A percentile compares a stretch with the other conserved stretches of the same genome.
These are phyloP conservation scores for Pilatotrama ljubarskyi DNA, from an alignment of 768 basidiomycete species.

Conservation along the genomic window DNA sequence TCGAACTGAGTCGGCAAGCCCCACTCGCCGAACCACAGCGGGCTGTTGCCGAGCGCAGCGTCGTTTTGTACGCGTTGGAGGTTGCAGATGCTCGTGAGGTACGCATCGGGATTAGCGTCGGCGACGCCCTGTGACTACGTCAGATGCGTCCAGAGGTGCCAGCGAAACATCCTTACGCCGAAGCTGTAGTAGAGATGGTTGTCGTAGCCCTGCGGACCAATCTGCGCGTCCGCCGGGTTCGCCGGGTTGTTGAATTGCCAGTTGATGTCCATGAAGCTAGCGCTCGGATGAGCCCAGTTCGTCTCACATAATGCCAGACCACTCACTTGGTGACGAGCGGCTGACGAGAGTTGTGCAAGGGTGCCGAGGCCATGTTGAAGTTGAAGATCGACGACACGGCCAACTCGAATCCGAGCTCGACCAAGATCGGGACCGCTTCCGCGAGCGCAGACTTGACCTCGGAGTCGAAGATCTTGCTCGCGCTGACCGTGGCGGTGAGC, in stretches of 20 bases:
- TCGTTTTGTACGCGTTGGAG: conserved; percentile 55
- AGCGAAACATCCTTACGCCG: conserved; percentile 47
- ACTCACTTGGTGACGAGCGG: conserved; percentile 43
- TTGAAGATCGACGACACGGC: conserved; percentile 22
- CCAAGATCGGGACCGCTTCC: conserved; percentile 41
- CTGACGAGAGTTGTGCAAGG: conserved; percentile 23
- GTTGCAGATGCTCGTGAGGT: conserved; percentile 70
- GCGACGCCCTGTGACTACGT: conserved; percentile 59
- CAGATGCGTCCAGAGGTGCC: background rate
- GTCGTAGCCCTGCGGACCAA: conserved; percentile 75
- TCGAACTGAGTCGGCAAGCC: conserved; percentile 62
- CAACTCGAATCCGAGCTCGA: conserved; percentile 29
- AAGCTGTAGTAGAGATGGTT: conserved; percentile 80
- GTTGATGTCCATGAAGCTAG: conserved; percentile 77
- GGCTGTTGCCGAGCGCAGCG: conserved; percentile 43
- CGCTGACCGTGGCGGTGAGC: conserved; percentile 23
- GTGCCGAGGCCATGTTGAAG: conserved; percentile 21
- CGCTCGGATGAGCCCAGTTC: background rate
- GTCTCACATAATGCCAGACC: background rate
- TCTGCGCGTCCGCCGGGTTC: conserved; percentile 68
- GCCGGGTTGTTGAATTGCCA: conserved; percentile 73
- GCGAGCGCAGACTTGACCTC: conserved; percentile 36
- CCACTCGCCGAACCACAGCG: conserved; percentile 62
- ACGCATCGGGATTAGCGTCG: conserved; percentile 60
- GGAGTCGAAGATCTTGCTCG: conserved; percentile 26